A percentile compares a stretch with the other conserved stretches of the same genome.
Conservation (phyloP, 2,329 filamentous ascomycete genomes). For the Bipolaris zeicola region DNA sequence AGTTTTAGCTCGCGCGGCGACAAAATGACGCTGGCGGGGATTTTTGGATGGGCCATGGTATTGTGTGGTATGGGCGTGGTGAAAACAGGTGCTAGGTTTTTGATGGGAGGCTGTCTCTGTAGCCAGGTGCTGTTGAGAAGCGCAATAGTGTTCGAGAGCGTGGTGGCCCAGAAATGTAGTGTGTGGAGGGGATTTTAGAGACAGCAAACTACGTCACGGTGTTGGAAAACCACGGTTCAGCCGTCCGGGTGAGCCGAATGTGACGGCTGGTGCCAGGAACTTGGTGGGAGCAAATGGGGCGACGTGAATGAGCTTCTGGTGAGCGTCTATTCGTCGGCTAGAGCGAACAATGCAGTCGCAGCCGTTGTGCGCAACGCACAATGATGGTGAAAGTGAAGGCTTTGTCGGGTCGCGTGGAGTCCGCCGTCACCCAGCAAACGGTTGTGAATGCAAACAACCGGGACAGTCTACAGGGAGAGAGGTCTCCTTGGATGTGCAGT, state of each 20-base stretch:
- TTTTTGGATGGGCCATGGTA: slow-evolving; percentile 14
- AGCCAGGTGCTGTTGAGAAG: background rate
- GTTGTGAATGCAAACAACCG: background rate
- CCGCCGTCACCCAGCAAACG: background rate
- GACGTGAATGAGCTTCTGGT: background rate
- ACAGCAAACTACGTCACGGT: slow-evolving; percentile 2
- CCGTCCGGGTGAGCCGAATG: slow-evolving; percentile 2
- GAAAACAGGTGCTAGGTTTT: background rate
- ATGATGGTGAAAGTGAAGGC: background rate
- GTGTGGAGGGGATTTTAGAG: background rate
- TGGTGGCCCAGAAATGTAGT: background rate
- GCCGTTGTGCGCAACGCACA: background rate
- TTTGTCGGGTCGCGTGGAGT: background rate
- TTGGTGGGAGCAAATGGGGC: background rate
- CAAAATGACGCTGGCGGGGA: slow-evolving; percentile 34
- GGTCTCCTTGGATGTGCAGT: background rate
- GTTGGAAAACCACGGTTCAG: slow-evolving; percentile 5
- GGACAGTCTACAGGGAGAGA: background rate
- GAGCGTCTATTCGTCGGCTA: background rate
- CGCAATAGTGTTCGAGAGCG: background rate
- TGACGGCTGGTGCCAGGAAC: slow-evolving; percentile 3
- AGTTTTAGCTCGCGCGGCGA: slow-evolving; percentile 34
- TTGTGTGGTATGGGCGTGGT: background rate
- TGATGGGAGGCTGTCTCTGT: background rate
- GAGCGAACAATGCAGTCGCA: background rate